Conservation (phyloP, 2,329 filamentous ascomycete genomes). For the Colletotrichum aenigma region DNA sequence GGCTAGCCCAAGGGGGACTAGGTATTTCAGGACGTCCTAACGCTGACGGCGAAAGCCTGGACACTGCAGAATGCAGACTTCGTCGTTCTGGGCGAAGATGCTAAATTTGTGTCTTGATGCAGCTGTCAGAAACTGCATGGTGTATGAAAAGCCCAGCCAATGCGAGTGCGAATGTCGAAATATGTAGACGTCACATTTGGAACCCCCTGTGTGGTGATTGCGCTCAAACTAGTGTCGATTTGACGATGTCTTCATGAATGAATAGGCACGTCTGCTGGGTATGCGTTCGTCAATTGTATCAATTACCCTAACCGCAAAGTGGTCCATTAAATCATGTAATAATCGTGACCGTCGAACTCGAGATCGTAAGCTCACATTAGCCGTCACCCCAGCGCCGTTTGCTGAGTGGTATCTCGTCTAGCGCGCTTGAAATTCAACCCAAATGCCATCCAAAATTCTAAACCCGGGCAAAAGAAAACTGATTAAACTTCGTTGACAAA, state of each 20-base stretch:
- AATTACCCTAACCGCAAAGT: not conserved
- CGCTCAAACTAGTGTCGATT: not conserved
- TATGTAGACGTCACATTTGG: not conserved
- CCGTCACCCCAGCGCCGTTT: not conserved
- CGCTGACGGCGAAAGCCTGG: not conserved
- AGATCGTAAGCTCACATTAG: slow-evolving; percentile 6
- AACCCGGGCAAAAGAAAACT: not conserved
- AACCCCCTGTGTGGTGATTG: not conserved
- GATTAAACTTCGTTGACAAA: slow-evolving; percentile 18
- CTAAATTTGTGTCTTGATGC: not conserved
- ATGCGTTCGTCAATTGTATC: not conserved
- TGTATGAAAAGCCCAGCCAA: not conserved
- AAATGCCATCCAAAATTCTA: not conserved
- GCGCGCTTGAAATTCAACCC: not conserved
- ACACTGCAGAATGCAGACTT: not conserved
- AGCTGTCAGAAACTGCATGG: not conserved
- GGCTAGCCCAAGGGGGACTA: not conserved
- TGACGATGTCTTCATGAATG: not conserved
- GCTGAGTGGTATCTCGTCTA: not conserved
- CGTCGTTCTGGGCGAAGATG: not conserved
- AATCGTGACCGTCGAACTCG: not conserved
- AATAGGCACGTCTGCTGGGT: not conserved
- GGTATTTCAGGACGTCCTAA: not conserved
- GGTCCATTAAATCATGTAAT: not conserved
- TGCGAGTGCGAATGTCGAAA: not conserved